Base-by-base conservation (phyloP, 177 flowering plant species). In the Tripterygium wilfordii region DNA sequence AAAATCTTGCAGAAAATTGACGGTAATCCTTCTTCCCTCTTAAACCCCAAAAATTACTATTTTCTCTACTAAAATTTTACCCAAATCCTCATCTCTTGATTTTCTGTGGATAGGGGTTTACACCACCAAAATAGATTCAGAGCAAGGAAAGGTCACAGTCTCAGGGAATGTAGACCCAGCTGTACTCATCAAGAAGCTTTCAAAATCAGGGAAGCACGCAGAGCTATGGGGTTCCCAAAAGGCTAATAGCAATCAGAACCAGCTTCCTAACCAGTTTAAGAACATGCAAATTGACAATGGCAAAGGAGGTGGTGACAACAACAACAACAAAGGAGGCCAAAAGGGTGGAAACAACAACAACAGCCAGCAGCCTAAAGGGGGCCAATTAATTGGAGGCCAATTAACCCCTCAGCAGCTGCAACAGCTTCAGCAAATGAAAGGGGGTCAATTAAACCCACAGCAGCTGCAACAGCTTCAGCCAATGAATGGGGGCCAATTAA, bases 1-100 rank as follows among this genome's bases (percentile, higher is more conserved):
- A 92, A 86, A 64, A 71, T 82, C 70, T 67, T 92, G 69, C 91
- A 84, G 60, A 89, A 84, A 61, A 92, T 92, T 60, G 98, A 92
- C n/a, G 98, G 98, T 91, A 77, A 36, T 21, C 2, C 3, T 36
- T 15, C 3, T 21, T 16, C 3, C 3, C 4, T 4, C 20, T 8
- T 12, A n/a, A n/a, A n/a, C n/a, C n/a, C n/a, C n/a, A n/a, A n/a
- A n/a, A n/a, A n/a, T n/a, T n/a, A n/a, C n/a, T n/a, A n/a, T n/a
- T n/a, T n/a, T n/a, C n/a, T n/a, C n/a, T n/a, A n/a, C n/a, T n/a
- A n/a, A n/a, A n/a, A n/a, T n/a, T n/a, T n/a, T n/a, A n/a, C n/a
- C n/a, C n/a, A n/a, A n/a, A n/a, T n/a, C n/a, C n/a, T n/a, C n/a
- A n/a, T n/a, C n/a, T 2, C 1, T 38, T 35, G 10, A 41, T 41